phyloP scores from a whole-genome alignment of 176 grass and related monocot genomes.

The Juncus effusus region DNA sequence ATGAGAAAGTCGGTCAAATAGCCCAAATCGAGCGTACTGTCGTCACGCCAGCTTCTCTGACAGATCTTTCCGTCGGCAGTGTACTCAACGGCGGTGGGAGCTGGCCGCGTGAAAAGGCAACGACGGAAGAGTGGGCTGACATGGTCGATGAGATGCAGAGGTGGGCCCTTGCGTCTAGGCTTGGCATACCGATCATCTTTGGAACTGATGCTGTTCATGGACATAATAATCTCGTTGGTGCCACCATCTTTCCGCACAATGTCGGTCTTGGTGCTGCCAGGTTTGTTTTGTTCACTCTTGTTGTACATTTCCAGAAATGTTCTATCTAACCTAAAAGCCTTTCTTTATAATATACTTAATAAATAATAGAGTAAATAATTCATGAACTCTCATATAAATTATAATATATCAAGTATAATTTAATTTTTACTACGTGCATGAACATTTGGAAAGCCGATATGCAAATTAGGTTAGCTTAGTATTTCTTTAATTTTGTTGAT shows the following conservation, averaged over 20 bases:
- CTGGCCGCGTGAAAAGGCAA: conserved; percentile 31
- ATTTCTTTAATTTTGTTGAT: too few relatives aligned
- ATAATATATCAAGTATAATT: too few relatives aligned
- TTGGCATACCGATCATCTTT: conserved; percentile 55
- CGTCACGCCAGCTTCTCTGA: conserved; percentile 37
- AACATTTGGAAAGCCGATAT: too few relatives aligned
- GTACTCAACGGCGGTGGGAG: conserved; percentile 67
- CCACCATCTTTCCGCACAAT: conserved; percentile 81
- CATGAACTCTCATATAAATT: neutral
- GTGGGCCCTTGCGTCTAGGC: conserved; percentile 57
- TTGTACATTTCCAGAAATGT: too few relatives aligned
- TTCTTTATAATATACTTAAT: conserved; percentile 1
- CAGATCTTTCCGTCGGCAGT: conserved; percentile 43
- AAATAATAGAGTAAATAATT: neutral
- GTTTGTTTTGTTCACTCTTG: conserved; percentile 13
- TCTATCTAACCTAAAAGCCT: too few relatives aligned
- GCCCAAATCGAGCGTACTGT: conserved; percentile 76
- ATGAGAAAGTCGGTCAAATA: conserved; percentile 73
- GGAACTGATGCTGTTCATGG: conserved; percentile 70
- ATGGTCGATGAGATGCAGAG: conserved; percentile 66
- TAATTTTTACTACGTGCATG: too few relatives aligned
- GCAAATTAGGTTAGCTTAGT: too few relatives aligned
- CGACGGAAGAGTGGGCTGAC: conserved; percentile 46
- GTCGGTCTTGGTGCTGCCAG: conserved; percentile 55
- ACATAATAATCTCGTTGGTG: conserved; percentile 68